Evolutionary conservation across 2,329 filamentous ascomycete species (phyloP), one percentile per base, ranked within the genome.

Genomic region (Aspergillus carbonarius): DNA sequence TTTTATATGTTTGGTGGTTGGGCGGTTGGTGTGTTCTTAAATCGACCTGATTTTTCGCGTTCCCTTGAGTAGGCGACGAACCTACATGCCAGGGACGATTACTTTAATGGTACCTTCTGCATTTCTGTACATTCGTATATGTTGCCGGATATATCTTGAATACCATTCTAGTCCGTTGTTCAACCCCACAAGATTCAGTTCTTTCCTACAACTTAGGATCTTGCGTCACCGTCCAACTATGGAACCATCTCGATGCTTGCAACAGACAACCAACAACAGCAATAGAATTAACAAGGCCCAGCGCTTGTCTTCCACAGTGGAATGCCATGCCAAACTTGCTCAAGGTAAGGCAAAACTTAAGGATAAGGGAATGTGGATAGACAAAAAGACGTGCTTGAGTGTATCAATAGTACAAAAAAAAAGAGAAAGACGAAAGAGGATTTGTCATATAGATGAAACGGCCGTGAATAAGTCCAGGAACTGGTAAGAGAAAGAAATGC

Each of bases 1-100:
- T 34, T 49, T 54, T 46, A 20, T 54, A 44, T 50, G 44, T 44
- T 27, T 57, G 32, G 27, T 55, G 23, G 25, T 52, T 27, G 23
- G 46, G 35, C 4, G 49, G 23, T 52, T 60, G 15, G 51, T 39
- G 39, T 18, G 34, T 30, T 44, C 40, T 34, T 10, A 34, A 39
- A 37, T 57, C 27, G 12, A 55, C 34, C 25, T 48, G 18, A 27
- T 44, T 48, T 13, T n/a, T 48, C 23, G 23, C 44, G 7, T 48
- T 48, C 25, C 30, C 48, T 39, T 51, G 48, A 10, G 48, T 30
- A 30, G 6, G 5, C 17, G 25, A 5, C 23, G 32, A 10, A 15
- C 10, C 44, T 48, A 12, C 44, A 48, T 30, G 25, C 12, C 18
- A 23, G 18, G 39, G 17, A 32, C 3, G 7, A 25, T 30, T 32